Evolutionary conservation across 2,329 filamentous ascomycete genomes (phyloP).

Genomic region (Cladophialophora yegresii): DNA sequence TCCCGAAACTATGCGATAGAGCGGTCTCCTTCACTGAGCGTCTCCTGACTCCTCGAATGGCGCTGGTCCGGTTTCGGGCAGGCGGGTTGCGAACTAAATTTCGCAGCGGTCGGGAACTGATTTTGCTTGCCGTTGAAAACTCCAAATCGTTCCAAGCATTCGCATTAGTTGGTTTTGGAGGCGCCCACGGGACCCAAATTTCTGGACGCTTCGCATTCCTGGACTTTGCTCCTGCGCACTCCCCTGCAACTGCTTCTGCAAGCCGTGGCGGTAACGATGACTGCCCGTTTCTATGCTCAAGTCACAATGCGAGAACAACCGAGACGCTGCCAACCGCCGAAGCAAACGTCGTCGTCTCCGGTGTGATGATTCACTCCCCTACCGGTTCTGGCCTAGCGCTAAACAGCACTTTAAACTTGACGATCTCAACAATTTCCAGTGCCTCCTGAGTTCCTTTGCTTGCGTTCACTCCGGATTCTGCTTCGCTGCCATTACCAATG

Average conservation of each 20-base stretch:
- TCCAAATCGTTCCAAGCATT: not conserved
- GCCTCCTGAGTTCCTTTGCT: conserved; percentile 43
- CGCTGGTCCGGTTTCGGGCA: not conserved
- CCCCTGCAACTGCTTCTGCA: not conserved
- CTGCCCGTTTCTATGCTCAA: not conserved
- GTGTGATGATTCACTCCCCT: conserved; percentile 42
- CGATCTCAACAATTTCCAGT: conserved; percentile 81
- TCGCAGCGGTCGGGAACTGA: not conserved
- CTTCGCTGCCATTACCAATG: conserved; percentile 41
- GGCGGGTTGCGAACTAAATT: not conserved
- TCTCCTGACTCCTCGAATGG: not conserved
- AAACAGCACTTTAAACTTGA: conserved; percentile 86
- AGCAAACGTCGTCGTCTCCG: not conserved
- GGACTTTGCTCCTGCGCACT: not conserved
- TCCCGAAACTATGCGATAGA: not conserved
- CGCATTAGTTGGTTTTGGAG: not conserved
- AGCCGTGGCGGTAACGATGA: not conserved
- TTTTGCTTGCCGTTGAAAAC: not conserved
- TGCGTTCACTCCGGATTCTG: conserved; percentile 11
- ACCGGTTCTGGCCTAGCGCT: conserved; percentile 83
- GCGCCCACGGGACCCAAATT: not conserved
- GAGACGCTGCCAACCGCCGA: not conserved
- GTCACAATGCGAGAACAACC: not conserved
- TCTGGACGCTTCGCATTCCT: not conserved
- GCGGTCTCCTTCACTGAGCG: too few relatives aligned